These are phyloP conservation scores for Cryomyces antarcticus DNA, from an alignment of 495 filamentous ascomycete genomes.

Conservation along the genomic window DNA sequence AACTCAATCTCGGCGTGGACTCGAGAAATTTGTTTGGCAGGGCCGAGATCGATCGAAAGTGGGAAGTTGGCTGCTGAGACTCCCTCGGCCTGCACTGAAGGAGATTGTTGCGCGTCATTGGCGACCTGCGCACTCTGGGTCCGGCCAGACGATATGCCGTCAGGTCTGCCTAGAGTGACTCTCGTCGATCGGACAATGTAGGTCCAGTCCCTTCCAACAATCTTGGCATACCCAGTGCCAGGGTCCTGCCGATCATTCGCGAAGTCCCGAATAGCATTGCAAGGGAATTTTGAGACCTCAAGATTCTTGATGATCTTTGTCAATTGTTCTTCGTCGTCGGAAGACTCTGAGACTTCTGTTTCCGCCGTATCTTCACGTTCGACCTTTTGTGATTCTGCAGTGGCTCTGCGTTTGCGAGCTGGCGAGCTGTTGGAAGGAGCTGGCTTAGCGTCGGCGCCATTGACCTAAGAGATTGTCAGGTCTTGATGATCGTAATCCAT, in stretches of 20 bases:
- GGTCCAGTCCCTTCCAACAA: conserved; percentile 82
- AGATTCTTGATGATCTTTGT: conserved; percentile 58
- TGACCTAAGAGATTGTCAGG: conserved; percentile 4
- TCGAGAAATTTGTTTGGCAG: conserved; percentile 78
- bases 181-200: conserved; percentile 69
- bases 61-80: conserved; percentile 23
- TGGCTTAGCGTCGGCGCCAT: conserved; percentile 5
- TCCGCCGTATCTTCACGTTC: conserved; percentile 9
- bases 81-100: conserved; percentile 21
- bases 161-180: conserved; percentile 65
- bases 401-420: conserved; percentile 1
- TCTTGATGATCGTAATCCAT: neutral
- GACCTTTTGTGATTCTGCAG: conserved; percentile 1
- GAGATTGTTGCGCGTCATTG: conserved; percentile 6
- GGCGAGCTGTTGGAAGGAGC: conserved; percentile 3
- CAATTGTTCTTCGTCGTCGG: conserved; percentile 26
- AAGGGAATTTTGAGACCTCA: conserved; percentile 31
- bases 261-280: conserved; percentile 53
- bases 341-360: conserved; percentile 5
- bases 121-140: neutral
- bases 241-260: conserved; percentile 35
- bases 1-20: conserved; percentile 75
- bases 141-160: conserved; percentile 2
- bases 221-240: conserved; percentile 69
- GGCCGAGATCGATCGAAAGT: conserved; percentile 83